Evolutionary conservation across 345 rosid species (phyloP).

Genomic region (Aquilaria malaccensis): DNA sequence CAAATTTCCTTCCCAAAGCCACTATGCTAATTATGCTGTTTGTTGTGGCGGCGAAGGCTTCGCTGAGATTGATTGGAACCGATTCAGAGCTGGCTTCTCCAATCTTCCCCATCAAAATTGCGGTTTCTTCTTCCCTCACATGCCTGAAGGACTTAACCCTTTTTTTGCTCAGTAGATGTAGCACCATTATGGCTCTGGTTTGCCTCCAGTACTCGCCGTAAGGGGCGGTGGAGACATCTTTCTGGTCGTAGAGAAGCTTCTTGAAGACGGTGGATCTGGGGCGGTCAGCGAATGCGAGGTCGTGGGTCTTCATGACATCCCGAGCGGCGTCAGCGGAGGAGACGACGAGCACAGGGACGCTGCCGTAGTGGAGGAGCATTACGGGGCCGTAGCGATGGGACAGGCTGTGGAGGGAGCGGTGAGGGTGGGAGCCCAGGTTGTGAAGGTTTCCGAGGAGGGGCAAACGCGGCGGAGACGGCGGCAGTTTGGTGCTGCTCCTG

Average conservation of each 20-base stretch:
- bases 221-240: constrained; percentile 30
- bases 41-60: constrained; percentile 10
- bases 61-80: constrained; percentile 16
- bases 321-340: constrained; percentile 42
- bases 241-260: constrained; percentile 22
- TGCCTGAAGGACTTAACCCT: constrained; percentile 34
- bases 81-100: constrained; percentile 10
- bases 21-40: constrained; percentile 39
- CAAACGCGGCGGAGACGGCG: constrained; percentile 42
- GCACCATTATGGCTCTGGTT: constrained; percentile 34
- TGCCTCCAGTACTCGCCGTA: constrained; percentile 70
- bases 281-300: constrained; percentile 32
- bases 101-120: constrained; percentile 17
- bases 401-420: constrained; percentile 30
- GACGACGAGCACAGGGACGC: constrained; percentile 31
- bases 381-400: constrained; percentile 39
- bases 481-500: background rate
- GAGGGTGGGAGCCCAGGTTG: constrained; percentile 36
- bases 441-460: constrained; percentile 57
- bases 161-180: constrained; percentile 38
- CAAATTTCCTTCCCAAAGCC: constrained; percentile 46
- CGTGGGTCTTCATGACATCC: constrained; percentile 47
- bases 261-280: constrained; percentile 12
- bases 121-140: constrained; percentile 34
- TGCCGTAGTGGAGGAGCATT: constrained; percentile 48